These are phyloP conservation scores for Podila epicladia DNA, from an alignment of 192 early-diverging fungal species.

Conservation along the genomic window DNA sequence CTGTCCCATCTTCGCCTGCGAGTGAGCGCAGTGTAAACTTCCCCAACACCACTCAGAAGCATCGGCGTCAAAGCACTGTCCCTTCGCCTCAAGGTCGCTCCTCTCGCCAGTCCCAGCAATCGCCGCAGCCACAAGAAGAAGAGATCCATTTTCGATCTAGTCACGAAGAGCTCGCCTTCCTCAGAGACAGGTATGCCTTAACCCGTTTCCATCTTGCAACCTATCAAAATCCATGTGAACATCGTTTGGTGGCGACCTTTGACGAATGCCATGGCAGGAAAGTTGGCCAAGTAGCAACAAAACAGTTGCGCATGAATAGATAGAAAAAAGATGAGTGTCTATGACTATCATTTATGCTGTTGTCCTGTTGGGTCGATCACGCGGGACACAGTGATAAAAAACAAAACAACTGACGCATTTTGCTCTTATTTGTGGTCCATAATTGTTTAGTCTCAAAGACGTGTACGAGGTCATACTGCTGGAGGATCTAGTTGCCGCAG, in stretches of 20 bases:
- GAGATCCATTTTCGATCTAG: slow-evolving; percentile 39
- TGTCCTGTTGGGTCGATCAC: too few relatives aligned
- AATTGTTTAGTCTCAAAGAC: slow-evolving; percentile 54
- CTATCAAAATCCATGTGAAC: too few relatives aligned
- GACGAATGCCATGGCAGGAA: neutral
- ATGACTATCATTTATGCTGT: too few relatives aligned
- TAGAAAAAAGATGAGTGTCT: too few relatives aligned
- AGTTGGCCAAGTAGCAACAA: too few relatives aligned
- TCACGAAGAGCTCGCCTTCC: slow-evolving; percentile 38
- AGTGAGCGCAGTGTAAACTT: slow-evolving; percentile 29
- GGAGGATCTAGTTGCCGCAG: slow-evolving; percentile 57
- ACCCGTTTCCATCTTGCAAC: too few relatives aligned
- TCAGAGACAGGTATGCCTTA: slow-evolving; percentile 34
- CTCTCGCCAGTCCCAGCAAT: slow-evolving; percentile 15
- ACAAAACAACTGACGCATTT: neutral
- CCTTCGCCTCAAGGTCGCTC: slow-evolving; percentile 19
- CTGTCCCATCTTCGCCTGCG: slow-evolving; percentile 27
- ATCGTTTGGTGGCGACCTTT: neutral
- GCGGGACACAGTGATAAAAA: too few relatives aligned
- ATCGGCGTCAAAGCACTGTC: slow-evolving; percentile 21
- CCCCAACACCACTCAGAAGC: neutral
- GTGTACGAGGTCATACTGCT: slow-evolving; percentile 58
- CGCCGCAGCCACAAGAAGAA: slow-evolving; percentile 20
- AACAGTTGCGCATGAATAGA: too few relatives aligned
- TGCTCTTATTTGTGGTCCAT: slow-evolving; percentile 1